These are phyloP conservation scores for Cladosporium sp. DNA, from an alignment of 2,329 filamentous ascomycete species.

Conservation along the genomic window DNA sequence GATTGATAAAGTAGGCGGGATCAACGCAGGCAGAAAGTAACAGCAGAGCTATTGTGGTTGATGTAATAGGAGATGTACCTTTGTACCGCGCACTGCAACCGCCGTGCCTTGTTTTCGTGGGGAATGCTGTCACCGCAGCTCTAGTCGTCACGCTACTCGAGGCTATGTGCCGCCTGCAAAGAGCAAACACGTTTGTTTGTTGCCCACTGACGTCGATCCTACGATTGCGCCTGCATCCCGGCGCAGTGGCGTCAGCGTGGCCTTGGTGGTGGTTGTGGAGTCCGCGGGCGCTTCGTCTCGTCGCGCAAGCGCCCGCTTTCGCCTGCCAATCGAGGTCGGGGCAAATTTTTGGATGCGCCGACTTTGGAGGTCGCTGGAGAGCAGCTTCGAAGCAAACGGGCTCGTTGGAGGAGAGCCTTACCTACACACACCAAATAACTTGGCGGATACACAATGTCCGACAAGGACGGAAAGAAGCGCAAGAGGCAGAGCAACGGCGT, in stretches of 20 bases:
- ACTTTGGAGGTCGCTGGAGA: neutral
- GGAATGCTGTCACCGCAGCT: slow-evolving; percentile 8
- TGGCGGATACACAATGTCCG: slow-evolving; percentile 22
- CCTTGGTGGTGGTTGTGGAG: too few species aligned
- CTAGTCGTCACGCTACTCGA: slow-evolving; percentile 5
- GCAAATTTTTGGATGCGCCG: neutral
- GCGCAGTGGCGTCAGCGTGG: too few species aligned
- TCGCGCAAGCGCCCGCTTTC: neutral
- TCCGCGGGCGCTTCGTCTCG: too few species aligned
- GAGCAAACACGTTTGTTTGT: too few species aligned
- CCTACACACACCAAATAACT: neutral
- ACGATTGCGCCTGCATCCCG: too few species aligned
- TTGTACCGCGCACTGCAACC: neutral
- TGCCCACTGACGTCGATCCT: too few species aligned
- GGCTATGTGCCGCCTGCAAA: neutral
- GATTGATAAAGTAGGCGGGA: neutral
- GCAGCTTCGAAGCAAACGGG: too few species aligned
- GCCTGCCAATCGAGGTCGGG: neutral
- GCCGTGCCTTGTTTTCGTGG: slow-evolving; percentile 5
- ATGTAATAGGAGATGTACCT: neutral
- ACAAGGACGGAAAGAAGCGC: slow-evolving; percentile 43
- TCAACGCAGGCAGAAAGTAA: neutral
- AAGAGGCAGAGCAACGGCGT: slow-evolving; percentile 42
- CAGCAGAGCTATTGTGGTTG: neutral
- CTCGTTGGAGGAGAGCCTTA: neutral